Percentiles rank a stretch among this genome's conserved stretches.
Conservation (phyloP, 2,329 filamentous ascomycete genomes). For the Diaporthe ilicicola region DNA sequence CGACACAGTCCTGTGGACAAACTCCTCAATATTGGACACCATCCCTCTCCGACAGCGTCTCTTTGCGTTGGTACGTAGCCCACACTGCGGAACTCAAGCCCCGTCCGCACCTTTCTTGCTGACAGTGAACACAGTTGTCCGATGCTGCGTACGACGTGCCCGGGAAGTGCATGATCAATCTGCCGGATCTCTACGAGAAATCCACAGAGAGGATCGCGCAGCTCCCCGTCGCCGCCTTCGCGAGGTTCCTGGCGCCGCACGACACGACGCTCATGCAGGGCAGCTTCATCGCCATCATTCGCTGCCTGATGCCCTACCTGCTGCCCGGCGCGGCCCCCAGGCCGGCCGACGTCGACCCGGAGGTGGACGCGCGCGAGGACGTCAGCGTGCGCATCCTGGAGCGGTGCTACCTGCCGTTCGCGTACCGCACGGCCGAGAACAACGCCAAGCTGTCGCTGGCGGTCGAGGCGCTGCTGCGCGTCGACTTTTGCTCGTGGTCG, state of each 20-base stretch:
- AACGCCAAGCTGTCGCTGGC: constrained; percentile 78
- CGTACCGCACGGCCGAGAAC: constrained; percentile 71
- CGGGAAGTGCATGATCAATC: constrained; percentile 44
- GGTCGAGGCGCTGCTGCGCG: constrained; percentile 70
- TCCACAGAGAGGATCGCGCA: constrained; percentile 65
- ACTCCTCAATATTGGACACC: constrained; percentile 58
- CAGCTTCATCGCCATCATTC: constrained; percentile 55
- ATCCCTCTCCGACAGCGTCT: constrained; percentile 70
- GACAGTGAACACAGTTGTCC: constrained; percentile 47
- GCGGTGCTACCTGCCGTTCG: constrained; percentile 70
- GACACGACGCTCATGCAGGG: constrained; percentile 46
- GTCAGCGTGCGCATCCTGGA: constrained; percentile 58
- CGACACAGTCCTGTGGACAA: constrained; percentile 35
- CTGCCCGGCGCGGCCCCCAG: constrained; percentile 53
- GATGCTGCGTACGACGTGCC: constrained; percentile 57
- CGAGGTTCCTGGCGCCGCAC: constrained; percentile 58
- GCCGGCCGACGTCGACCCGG: constrained; percentile 50
- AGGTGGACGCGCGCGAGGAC: constrained; percentile 46
- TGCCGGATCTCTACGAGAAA: constrained; percentile 66
- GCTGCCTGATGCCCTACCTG: constrained; percentile 53
- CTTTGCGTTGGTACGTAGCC: constrained; percentile 59
- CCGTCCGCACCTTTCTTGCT: constrained; percentile 30
- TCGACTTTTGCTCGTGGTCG: constrained; percentile 55
- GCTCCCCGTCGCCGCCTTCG: constrained; percentile 66
- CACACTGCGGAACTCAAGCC: no score